Conservation (phyloP, 106 monocot species). For the Dendrobium officinale region DNA sequence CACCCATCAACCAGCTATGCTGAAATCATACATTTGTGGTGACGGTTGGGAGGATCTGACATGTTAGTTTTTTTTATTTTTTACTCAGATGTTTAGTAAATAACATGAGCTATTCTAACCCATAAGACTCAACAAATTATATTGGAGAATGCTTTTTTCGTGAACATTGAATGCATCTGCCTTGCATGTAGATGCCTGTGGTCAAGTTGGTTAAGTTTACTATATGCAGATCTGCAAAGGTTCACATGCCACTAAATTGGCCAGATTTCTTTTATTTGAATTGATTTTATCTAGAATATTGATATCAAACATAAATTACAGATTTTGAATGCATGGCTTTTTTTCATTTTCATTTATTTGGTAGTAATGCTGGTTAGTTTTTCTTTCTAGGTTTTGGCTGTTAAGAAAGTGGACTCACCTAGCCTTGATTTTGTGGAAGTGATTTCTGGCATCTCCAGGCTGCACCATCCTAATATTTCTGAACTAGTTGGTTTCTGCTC, state of each 20-base stretch:
- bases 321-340: neutral
- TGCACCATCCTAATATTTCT: constrained; percentile 77
- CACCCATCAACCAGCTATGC: too few relatives aligned
- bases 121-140: too few relatives aligned
- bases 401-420: constrained; percentile 68
- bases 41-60: too few relatives aligned
- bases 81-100: too few relatives aligned
- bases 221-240: too few relatives aligned
- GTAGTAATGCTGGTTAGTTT: neutral
- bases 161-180: too few relatives aligned
- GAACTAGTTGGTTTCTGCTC: constrained; percentile 85
- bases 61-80: too few relatives aligned
- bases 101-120: too few relatives aligned
- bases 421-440: constrained; percentile 48
- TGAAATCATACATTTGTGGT: too few relatives aligned
- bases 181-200: neutral
- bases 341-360: neutral
- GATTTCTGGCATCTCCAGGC: constrained; percentile 45
- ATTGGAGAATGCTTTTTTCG: too few relatives aligned
- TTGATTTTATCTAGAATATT: neutral
- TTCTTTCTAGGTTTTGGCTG: constrained; percentile 57
- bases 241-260: too few relatives aligned
- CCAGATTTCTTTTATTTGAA: too few relatives aligned
- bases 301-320: neutral
- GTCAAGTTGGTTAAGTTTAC: neutral